Base-by-base conservation (phyloP, 2,329 filamentous ascomycete genomes). In the Ophiostoma triangulosporum region DNA sequence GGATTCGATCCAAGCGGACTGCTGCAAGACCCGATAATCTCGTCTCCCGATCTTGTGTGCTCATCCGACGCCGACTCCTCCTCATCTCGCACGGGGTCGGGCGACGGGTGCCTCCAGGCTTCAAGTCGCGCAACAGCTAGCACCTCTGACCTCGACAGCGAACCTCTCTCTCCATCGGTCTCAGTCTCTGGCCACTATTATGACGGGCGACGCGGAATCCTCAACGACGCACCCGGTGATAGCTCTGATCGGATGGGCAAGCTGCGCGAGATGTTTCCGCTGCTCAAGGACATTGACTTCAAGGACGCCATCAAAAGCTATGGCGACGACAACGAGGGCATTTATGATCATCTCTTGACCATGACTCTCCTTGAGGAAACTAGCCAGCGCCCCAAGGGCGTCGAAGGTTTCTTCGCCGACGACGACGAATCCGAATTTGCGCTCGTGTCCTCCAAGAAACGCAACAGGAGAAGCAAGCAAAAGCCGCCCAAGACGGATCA, bases 311-410 rank as follows among this genome's bases (percentile, higher is more conserved):
- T 95, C 50, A 79, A 78, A 59, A 86, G n/a, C n/a, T n/a, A 87
- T 62, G 78, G 74, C 29, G 73, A 77, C 11, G 79, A 83, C 0
- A 79, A 88, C 59, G 77, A 86, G 36, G 78, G 82, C 55, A 73
- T 88, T 1, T 81, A 94, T 57, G 88, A 95, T 61, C 81, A 88
- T 55, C 71, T 97, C 12, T 75, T 96, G 31, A 94, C 86, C 59
- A 74, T 88, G 14, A 80, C 86, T 20, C 88, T 84, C 62, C 81
- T 96, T 4, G 80, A 88, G 55, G 80, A 88, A 54, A 76, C 73
- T 1, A 77, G 77, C 0, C 72, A 78, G 52, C 71, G 76, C 1
- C 70, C 74, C 1, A 91, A 86, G 63, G 87, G 89, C 0, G 73
- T 96, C n/a, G 88, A 96, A 55, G 88, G 79, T 0, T 95, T 95